phyloP scores from a whole-genome alignment of 106 monocot species.

The Dioscorea zingiberensis region DNA sequence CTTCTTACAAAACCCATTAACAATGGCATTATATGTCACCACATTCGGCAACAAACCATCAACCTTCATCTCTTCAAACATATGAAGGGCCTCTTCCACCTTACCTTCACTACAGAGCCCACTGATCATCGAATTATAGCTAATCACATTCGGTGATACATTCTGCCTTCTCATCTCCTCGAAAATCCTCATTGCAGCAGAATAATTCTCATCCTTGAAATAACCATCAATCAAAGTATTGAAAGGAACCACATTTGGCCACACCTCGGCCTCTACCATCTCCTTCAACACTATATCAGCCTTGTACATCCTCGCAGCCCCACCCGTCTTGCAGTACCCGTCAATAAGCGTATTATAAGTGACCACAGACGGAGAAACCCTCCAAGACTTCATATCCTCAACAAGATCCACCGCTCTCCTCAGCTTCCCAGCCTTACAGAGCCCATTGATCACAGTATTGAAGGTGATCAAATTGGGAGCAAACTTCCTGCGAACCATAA shows the following conservation, averaged over 20 bases:
- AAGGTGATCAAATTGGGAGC: constrained; percentile 65
- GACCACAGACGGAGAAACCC: constrained; percentile 44
- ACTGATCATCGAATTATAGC: constrained; percentile 63
- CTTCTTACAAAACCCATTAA: constrained; percentile 89
- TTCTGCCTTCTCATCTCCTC: constrained; percentile 64
- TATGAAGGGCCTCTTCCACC: constrained; percentile 41
- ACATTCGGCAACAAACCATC: constrained; percentile 37
- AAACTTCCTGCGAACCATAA: constrained; percentile 43
- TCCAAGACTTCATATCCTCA: constrained; percentile 71
- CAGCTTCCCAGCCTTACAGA: constrained; percentile 55
- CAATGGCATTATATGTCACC: constrained; percentile 56
- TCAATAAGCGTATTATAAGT: constrained; percentile 74
- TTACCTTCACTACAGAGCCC: constrained; percentile 45
- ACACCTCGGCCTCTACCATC: constrained; percentile 43
- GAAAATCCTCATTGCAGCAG: constrained; percentile 55
- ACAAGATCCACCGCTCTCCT: constrained; percentile 50
- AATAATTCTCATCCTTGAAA: constrained; percentile 60
- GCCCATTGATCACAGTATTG: constrained; percentile 53
- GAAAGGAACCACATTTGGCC: constrained; percentile 67
- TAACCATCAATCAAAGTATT: constrained; percentile 75
- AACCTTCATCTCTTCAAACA: constrained; percentile 58
- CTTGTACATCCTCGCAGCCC: constrained; percentile 54
- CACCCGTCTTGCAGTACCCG: constrained; percentile 57
- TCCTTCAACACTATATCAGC: constrained; percentile 57
- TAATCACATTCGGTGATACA: constrained; percentile 40